These are phyloP conservation scores for Pichia cabralensis DNA, from an alignment of 805 yeast genomes.

Conservation along the genomic window DNA sequence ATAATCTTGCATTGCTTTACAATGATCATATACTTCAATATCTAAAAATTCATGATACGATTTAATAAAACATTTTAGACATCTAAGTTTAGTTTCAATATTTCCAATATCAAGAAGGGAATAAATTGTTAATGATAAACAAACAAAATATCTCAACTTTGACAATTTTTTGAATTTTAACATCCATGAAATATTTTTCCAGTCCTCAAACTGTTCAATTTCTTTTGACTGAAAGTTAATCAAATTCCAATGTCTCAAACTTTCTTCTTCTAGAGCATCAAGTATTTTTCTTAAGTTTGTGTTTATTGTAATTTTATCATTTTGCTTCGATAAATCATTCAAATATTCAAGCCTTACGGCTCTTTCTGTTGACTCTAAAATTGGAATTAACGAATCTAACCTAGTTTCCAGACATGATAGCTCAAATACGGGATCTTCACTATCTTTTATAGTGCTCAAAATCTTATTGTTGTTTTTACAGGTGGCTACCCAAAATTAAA, in stretches of 20 bases:
- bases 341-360: conserved; percentile 6
- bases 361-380: conserved; percentile 11
- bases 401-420: conserved; percentile 12
- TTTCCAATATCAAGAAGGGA: conserved; percentile 20
- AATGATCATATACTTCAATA: conserved; percentile 11
- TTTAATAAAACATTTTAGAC: conserved; percentile 24
- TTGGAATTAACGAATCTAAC: conserved; percentile 10
- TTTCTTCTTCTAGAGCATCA: not conserved
- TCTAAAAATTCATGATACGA: conserved; percentile 23
- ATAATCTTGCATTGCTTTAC: conserved; percentile 21
- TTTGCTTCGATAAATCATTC: no score
- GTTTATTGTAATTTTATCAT: no score
- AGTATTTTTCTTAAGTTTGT: no score
- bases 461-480: conserved; percentile 8
- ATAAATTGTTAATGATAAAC: conserved; percentile 24
- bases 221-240: conserved; percentile 14
- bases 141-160: conserved; percentile 21
- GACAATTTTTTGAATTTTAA: not conserved
- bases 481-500: conserved; percentile 8
- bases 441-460: conserved; percentile 2
- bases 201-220: no score
- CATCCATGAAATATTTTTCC: conserved; percentile 9
- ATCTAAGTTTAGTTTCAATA: conserved; percentile 20
- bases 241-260: conserved; percentile 26
- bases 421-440: conserved; percentile 12